These are phyloP conservation scores for Xerocomus spinulosus DNA, from an alignment of 768 basidiomycete species.

Conservation along the genomic window DNA sequence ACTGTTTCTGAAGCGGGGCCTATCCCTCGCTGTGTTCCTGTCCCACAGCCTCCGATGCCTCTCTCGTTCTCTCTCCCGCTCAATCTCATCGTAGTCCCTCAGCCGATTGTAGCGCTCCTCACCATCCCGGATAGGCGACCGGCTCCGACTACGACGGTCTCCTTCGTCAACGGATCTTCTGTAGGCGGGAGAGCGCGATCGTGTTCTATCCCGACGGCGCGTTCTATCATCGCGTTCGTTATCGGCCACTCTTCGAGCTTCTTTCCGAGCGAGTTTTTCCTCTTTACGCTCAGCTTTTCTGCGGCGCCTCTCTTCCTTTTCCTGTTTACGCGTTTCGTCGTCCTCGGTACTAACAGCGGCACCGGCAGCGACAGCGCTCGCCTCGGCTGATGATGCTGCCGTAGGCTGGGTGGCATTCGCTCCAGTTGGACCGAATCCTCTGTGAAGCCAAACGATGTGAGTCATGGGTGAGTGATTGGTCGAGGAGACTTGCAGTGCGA, in stretches of 20 bases:
- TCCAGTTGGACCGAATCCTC: conserved; percentile 66
- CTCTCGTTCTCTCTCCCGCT: conserved; percentile 32
- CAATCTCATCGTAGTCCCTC: conserved; percentile 27
- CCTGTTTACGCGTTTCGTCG: conserved; percentile 31
- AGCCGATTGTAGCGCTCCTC: conserved; percentile 16
- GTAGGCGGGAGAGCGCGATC: conserved; percentile 34
- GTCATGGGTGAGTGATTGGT: not conserved
- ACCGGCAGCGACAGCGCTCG: conserved; percentile 11
- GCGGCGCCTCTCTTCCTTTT: conserved; percentile 48
- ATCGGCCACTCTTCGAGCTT: conserved; percentile 39
- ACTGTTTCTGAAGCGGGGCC: conserved; percentile 18
- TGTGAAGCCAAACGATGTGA: conserved; percentile 30
- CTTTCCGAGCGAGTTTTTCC: conserved; percentile 54
- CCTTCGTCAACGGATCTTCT: conserved; percentile 14
- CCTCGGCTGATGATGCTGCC: conserved; percentile 15
- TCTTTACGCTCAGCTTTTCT: conserved; percentile 56
- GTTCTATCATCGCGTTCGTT: conserved; percentile 27
- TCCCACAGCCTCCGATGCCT: conserved; percentile 53
- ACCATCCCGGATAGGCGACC: conserved; percentile 23
- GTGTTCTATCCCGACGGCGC: conserved; percentile 27
- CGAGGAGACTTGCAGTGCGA: conserved; percentile 59
- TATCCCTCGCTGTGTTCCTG: conserved; percentile 39
- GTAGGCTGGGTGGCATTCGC: conserved; percentile 27
- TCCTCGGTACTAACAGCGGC: conserved; percentile 20
- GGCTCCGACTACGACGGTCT: conserved; percentile 32